These are phyloP conservation scores for Tetrastigma voinierianum DNA, from an alignment of 164 flowering plant genomes.

Conservation along the genomic window DNA sequence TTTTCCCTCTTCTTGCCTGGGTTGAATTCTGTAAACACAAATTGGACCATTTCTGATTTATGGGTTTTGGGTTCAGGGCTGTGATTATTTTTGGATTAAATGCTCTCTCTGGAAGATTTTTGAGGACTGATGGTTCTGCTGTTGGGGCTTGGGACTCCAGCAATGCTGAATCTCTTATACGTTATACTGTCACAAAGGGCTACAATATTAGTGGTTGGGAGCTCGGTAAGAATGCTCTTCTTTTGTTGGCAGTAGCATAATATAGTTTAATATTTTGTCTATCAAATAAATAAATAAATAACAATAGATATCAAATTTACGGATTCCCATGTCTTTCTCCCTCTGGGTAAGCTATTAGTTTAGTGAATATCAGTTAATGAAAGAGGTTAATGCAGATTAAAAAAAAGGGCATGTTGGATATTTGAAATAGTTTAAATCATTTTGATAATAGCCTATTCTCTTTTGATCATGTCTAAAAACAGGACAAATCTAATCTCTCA, in stretches of 20 bases:
- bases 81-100: slow-evolving; percentile 73
- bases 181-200: slow-evolving; percentile 59
- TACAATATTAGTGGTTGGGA: slow-evolving; percentile 82
- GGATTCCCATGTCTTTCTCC: background rate
- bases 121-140: slow-evolving; percentile 36
- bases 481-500: no score
- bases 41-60: background rate
- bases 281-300: background rate
- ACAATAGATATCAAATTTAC: background rate
- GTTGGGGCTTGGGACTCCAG: slow-evolving; percentile 72
- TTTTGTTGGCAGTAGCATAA: background rate
- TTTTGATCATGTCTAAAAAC: no score
- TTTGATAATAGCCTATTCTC: no score
- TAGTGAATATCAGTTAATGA: no score
- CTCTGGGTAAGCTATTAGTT: background rate
- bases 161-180: slow-evolving; percentile 69
- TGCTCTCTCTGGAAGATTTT: slow-evolving; percentile 60
- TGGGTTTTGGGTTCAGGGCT: slow-evolving; percentile 49
- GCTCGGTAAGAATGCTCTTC: slow-evolving; percentile 55
- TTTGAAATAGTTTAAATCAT: no score
- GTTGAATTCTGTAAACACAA: background rate
- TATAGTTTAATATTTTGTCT: no score
- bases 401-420: no score
- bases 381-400: no score
- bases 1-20: background rate